These are phyloP conservation scores for Rhytidhysteron rufulum DNA, from an alignment of 2,329 filamentous ascomycete species.

Conservation along the genomic window DNA sequence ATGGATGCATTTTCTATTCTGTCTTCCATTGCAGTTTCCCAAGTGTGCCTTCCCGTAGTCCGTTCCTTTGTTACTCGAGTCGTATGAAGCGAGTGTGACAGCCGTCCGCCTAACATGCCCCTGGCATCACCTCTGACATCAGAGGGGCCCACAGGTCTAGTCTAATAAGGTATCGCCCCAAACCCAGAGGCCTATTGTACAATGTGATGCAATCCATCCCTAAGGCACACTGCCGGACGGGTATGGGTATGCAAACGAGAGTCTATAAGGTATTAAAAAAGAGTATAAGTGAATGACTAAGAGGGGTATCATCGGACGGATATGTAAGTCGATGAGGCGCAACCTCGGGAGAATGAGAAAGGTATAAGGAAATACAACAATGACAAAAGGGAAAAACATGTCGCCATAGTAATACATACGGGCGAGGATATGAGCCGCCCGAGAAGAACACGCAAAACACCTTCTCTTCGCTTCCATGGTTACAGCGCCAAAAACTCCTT, in stretches of 20 bases:
- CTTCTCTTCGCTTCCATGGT: neutral
- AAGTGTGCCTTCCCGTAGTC: too few relatives aligned
- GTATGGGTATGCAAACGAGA: constrained; percentile 32
- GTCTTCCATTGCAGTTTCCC: too few relatives aligned
- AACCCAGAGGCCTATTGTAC: constrained; percentile 22
- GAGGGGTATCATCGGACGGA: neutral
- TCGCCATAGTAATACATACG: constrained; percentile 28
- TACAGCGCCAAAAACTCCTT: constrained; percentile 11
- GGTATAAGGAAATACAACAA: constrained; percentile 1
- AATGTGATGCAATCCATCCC: constrained; percentile 28
- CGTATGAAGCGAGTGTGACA: neutral
- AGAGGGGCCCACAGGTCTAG: neutral
- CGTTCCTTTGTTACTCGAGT: neutral
- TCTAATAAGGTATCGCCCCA: neutral
- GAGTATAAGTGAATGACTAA: constrained; percentile 26
- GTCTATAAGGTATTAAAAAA: constrained; percentile 37
- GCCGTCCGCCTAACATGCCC: too few relatives aligned
- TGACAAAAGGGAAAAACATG: constrained; percentile 6
- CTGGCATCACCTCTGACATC: neutral
- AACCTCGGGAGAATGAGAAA: constrained; percentile 4
- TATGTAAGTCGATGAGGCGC: neutral
- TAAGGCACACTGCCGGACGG: constrained; percentile 8
- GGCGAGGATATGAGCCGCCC: constrained; percentile 19
- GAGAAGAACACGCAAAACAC: constrained; percentile 17
- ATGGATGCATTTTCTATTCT: too few relatives aligned